Evolutionary conservation across 306 rosid genomes (phyloP).

Genomic region (Erythrophleum fordii): DNA sequence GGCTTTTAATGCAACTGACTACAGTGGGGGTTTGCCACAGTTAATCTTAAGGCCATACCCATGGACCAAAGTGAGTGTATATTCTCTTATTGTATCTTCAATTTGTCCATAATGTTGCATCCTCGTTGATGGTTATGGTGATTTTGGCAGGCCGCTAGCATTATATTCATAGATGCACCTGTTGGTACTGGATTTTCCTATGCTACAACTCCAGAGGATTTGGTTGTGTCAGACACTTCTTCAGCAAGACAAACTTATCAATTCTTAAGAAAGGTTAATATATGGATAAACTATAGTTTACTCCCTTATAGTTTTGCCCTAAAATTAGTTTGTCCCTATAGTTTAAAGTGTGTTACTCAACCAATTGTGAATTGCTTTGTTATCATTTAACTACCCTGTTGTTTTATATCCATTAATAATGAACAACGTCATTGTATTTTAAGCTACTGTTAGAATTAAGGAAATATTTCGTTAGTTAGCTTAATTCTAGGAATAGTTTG

Average conservation of each 20-base stretch:
- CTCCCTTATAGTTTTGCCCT: neutral
- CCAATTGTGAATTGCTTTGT: too few relatives aligned
- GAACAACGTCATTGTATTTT: too few relatives aligned
- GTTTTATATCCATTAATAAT: too few relatives aligned
- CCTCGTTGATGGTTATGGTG: too few relatives aligned
- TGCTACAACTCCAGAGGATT: neutral
- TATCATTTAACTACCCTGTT: too few relatives aligned
- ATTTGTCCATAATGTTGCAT: neutral
- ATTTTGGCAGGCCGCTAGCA: neutral
- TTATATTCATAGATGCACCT: conserved; percentile 5
- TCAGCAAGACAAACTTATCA: neutral
- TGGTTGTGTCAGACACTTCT: neutral
- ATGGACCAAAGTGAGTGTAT: conserved; percentile 1
- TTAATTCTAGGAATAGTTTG: too few relatives aligned
- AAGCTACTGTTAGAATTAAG: too few relatives aligned
- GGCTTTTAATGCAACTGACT: neutral
- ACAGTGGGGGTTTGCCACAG: neutral
- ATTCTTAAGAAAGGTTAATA: neutral
- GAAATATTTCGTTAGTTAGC: too few relatives aligned
- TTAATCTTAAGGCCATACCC: neutral
- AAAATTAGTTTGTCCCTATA: too few relatives aligned
- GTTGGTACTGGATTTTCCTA: conserved; percentile 1
- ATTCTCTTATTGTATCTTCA: too few relatives aligned
- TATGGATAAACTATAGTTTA: neutral
- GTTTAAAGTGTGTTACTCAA: too few relatives aligned